Evolutionary conservation across 1,284 basidiomycete species (phyloP).

Genomic region (Trametes polyzona): DNA sequence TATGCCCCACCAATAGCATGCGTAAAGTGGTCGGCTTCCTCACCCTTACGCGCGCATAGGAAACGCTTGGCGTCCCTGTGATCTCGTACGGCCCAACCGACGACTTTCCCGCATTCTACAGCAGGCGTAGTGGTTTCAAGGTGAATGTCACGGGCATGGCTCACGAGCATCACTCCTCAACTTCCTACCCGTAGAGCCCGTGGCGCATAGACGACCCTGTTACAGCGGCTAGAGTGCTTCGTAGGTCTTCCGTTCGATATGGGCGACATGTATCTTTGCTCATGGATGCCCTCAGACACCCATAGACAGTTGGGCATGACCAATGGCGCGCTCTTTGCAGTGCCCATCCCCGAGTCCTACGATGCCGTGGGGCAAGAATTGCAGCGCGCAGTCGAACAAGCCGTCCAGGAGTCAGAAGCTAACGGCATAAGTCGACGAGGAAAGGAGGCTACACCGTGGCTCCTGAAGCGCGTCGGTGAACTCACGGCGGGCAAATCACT

Average conservation of each 20-base stretch:
- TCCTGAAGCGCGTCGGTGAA: slow-evolving; percentile 84
- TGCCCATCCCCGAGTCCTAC: slow-evolving; percentile 86
- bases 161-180: neutral
- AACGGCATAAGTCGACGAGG: slow-evolving; percentile 84
- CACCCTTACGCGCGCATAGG: slow-evolving; percentile 50
- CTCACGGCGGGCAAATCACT: slow-evolving; percentile 80
- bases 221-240: slow-evolving; percentile 71
- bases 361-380: slow-evolving; percentile 71
- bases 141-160: slow-evolving; percentile 43
- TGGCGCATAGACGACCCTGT: slow-evolving; percentile 67
- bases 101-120: slow-evolving; percentile 96
- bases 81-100: slow-evolving; percentile 75
- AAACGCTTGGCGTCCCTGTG: slow-evolving; percentile 96
- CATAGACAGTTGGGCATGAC: slow-evolving; percentile 67
- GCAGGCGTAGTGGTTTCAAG: slow-evolving; percentile 80
- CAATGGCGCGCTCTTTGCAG: slow-evolving; percentile 83
- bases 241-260: slow-evolving; percentile 48
- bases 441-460: slow-evolving; percentile 96
- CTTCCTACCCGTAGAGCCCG: slow-evolving; percentile 53
- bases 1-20: slow-evolving; percentile 36
- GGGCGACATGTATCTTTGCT: neutral
- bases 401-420: slow-evolving; percentile 82
- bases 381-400: slow-evolving; percentile 84
- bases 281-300: slow-evolving; percentile 44
- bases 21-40: neutral